phyloP scores from a whole-genome alignment of 2,329 filamentous ascomycete genomes.

The Ilyonectria destructans region DNA sequence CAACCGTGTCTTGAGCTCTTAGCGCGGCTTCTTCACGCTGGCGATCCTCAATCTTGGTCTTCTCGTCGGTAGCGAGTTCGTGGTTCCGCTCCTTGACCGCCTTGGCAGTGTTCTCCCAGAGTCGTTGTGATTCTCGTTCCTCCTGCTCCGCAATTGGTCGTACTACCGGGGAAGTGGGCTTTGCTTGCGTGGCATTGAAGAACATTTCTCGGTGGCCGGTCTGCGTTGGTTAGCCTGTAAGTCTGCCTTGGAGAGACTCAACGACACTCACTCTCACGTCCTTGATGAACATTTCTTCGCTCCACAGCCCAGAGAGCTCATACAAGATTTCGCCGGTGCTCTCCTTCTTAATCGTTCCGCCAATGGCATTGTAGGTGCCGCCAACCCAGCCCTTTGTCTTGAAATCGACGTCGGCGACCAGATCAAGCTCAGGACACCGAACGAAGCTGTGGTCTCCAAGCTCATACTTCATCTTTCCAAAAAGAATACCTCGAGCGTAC shows the following conservation, averaged over 20 bases:
- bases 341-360: slow-evolving; percentile 90
- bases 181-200: slow-evolving; percentile 88
- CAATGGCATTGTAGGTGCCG: slow-evolving; percentile 96
- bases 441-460: slow-evolving; percentile 96
- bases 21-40: slow-evolving; percentile 91
- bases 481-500: slow-evolving; percentile 97
- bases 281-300: slow-evolving; percentile 94
- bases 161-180: slow-evolving; percentile 80
- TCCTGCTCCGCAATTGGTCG: slow-evolving; percentile 89
- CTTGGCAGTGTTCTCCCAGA: slow-evolving; percentile 87
- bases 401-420: slow-evolving; percentile 95
- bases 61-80: slow-evolving; percentile 91
- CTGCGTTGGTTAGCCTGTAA: slow-evolving; percentile 60
- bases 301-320: slow-evolving; percentile 94
- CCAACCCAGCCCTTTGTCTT: slow-evolving; percentile 99
- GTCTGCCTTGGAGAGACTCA: background rate
- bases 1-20: slow-evolving; percentile 82
- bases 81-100: slow-evolving; percentile 91
- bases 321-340: slow-evolving; percentile 90
- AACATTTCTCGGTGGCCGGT: slow-evolving; percentile 91
- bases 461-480: slow-evolving; percentile 99
- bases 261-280: slow-evolving; percentile 76
- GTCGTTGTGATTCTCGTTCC: slow-evolving; percentile 88
- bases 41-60: slow-evolving; percentile 94
- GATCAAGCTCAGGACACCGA: slow-evolving; percentile 87